Conservation (phyloP, 2,329 filamentous ascomycete genomes). For the Escovopsis weberi region DNA sequence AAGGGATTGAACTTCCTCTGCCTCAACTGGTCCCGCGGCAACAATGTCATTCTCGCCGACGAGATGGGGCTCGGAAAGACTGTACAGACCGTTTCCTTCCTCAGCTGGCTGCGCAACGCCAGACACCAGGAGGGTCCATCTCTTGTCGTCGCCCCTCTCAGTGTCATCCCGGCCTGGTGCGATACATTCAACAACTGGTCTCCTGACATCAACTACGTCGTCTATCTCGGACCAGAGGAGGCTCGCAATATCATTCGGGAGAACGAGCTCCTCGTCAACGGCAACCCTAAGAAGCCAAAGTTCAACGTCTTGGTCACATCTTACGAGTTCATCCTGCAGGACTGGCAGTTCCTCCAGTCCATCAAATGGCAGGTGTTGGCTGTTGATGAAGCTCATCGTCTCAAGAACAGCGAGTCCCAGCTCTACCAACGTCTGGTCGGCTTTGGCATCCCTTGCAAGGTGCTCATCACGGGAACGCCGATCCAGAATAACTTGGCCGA, state of each 20-base stretch:
- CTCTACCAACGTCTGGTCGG: constrained; percentile 73
- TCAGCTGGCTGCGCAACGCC: constrained; percentile 91
- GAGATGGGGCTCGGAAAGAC: constrained; percentile 99
- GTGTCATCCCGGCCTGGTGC: constrained; percentile 94
- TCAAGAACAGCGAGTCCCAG: constrained; percentile 94
- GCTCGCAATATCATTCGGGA: constrained; percentile 80
- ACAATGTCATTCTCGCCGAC: constrained; percentile 94
- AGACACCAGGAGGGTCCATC: constrained; percentile 87
- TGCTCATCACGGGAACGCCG: constrained; percentile 91
- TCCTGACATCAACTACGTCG: constrained; percentile 90
- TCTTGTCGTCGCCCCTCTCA: constrained; percentile 90
- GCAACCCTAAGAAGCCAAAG: constrained; percentile 76
- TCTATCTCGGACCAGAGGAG: constrained; percentile 83
- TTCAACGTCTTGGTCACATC: constrained; percentile 98
- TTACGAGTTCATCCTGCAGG: constrained; percentile 87
- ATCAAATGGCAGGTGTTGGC: constrained; percentile 98
- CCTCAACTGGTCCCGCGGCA: constrained; percentile 86
- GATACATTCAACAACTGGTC: constrained; percentile 97
- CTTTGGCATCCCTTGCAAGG: constrained; percentile 75
- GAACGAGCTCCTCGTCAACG: constrained; percentile 75
- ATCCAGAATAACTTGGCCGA: constrained; percentile 96
- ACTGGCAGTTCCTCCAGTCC: constrained; percentile 68
- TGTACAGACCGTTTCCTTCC: constrained; percentile 90
- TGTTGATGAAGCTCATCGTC: constrained; percentile 88
- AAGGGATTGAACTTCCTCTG: constrained; percentile 89